These are phyloP conservation scores for Sphagnum contortum DNA, from an alignment of 225 moss, liverwort and hornwort species.

Conservation along the genomic window DNA sequence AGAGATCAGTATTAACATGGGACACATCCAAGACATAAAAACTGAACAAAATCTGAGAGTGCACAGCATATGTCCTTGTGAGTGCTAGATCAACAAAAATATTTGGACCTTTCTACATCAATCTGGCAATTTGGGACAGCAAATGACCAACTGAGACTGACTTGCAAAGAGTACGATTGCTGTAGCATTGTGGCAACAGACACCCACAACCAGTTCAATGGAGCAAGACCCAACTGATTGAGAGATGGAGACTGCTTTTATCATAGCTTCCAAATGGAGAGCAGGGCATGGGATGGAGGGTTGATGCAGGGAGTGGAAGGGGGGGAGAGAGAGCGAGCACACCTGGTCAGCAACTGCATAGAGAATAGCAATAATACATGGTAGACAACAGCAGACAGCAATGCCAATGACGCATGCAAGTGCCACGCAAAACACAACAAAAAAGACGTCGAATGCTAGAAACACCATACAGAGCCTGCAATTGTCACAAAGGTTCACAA, in stretches of 20 bases:
- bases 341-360: constrained; percentile 99
- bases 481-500: neutral
- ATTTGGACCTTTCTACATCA: no score
- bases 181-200: no score
- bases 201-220: no score
- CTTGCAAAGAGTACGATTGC: no score
- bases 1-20: neutral
- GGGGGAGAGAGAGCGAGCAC: constrained; percentile 1
- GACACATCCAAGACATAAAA: neutral
- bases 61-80: neutral
- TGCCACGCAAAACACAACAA: constrained; percentile 98
- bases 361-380: constrained; percentile 96
- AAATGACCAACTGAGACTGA: no score
- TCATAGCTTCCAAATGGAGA: neutral
- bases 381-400: constrained; percentile 97
- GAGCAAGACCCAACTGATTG: no score
- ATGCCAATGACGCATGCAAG: constrained; percentile 98
- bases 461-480: constrained; percentile 87
- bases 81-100: no score
- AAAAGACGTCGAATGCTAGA: constrained; percentile 95
- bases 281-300: neutral
- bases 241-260: no score
- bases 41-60: neutral
- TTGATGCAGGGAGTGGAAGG: neutral
- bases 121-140: neutral